A percentile compares a stretch with the other conserved stretches of the same genome.
Conservation (phyloP, 148 eudicot species). For the Rhododendron simsii region DNA sequence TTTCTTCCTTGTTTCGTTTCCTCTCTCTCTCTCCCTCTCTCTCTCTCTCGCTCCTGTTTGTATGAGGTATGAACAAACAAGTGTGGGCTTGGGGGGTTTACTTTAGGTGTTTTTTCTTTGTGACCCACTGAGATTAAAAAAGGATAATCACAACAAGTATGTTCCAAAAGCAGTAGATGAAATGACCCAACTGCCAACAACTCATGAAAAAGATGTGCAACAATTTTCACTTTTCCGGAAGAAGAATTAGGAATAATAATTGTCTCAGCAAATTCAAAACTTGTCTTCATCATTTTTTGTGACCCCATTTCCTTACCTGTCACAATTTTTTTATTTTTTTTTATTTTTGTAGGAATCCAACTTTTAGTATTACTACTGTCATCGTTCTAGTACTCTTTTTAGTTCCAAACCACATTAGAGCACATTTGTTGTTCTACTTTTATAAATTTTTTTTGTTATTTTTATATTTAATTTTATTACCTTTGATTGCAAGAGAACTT, state of each 20-base stretch:
- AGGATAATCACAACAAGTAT: too few relatives aligned
- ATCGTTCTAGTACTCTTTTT: neutral
- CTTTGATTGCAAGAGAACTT: too few relatives aligned
- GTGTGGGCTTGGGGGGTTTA: constrained; percentile 7
- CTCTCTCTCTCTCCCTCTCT: constrained; percentile 3
- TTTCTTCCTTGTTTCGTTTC: too few relatives aligned
- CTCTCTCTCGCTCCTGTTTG: neutral
- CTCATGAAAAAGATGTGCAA: neutral
- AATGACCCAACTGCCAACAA: constrained; percentile 16
- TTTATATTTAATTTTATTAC: too few relatives aligned
- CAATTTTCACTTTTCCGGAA: neutral
- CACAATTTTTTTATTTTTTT: neutral
- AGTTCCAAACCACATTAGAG: neutral
- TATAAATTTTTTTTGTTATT: too few relatives aligned
- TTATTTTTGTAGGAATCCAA: too few relatives aligned
- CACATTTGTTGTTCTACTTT: too few relatives aligned
- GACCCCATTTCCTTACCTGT: neutral
- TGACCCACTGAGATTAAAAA: neutral
- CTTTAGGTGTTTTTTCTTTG: neutral
- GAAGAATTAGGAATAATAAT: neutral
- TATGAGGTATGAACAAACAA: constrained; percentile 9
- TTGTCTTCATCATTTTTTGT: neutral
- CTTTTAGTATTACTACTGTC: neutral
- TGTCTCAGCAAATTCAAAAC: neutral
- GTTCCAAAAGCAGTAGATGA: neutral